Evolutionary conservation across 306 rosid genomes (phyloP).

Genomic region (Castanea crenata): DNA sequence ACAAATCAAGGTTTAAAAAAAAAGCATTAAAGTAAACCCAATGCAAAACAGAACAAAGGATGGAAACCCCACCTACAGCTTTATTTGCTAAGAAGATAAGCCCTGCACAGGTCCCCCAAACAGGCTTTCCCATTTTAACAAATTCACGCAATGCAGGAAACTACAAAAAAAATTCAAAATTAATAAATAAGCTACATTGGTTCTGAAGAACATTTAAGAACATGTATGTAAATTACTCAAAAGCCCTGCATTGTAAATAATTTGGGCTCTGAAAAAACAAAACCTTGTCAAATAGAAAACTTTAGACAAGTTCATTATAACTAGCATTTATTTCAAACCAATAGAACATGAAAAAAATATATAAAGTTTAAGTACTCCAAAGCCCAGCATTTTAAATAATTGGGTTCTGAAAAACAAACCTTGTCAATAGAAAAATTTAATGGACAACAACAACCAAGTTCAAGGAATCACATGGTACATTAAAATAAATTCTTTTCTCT

Average conservation of each 20-base stretch:
- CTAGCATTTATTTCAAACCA: not conserved
- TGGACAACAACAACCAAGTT: not conserved
- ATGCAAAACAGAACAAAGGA: conserved; percentile 6
- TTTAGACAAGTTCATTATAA: not conserved
- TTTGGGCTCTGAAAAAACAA: not conserved
- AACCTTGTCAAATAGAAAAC: not conserved
- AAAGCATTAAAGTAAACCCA: not conserved
- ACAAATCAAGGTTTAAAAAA: not conserved
- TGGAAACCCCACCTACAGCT: conserved; percentile 58
- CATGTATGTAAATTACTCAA: not conserved
- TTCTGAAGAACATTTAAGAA: not conserved
- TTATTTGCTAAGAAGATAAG: conserved; percentile 90
- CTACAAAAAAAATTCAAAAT: conserved; percentile 27
- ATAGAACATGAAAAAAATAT: not conserved
- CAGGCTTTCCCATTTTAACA: conserved; percentile 90
- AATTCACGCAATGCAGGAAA: conserved; percentile 92
- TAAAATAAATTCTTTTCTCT: not conserved
- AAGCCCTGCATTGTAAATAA: not conserved
- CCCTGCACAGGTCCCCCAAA: conserved; percentile 99
- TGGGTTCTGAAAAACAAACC: no score
- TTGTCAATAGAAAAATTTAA: not conserved
- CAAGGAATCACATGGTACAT: not conserved
- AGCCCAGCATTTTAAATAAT: no score
- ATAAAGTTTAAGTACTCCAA: no score
- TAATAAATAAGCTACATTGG: not conserved